Evolutionary conservation across 2,329 filamentous ascomycete species (phyloP), one percentile per base, ranked within the genome.

Genomic region (Neonectria faginata): DNA sequence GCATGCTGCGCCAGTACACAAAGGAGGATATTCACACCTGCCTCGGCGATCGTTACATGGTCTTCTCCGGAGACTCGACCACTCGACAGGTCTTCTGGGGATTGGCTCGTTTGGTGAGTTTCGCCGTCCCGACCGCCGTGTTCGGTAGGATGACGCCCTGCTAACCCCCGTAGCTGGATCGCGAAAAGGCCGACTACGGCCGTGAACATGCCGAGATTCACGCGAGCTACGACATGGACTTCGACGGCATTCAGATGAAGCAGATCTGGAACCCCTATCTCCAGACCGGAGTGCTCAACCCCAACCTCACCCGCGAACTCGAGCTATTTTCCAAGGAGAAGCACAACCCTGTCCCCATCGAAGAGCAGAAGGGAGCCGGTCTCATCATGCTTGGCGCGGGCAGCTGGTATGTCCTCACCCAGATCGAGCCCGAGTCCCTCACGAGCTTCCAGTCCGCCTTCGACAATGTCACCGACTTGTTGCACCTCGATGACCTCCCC

Each of bases 241-340:
- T 80, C 2, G 78, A 79, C 14, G 80, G 79, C n/a, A 79, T 86
- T 2, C 80, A 73, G 29, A 69, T 90, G 27, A 78, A 85, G 51
- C 89, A 89, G 66, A 74, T 89, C 11, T 91, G 87, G 87, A 88
- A 91, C 74, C 88, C 89, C 0, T 89, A 81, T 77, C 78, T 90
- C 25, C 86, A 90, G 73, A 72, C 79, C 7, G 58, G 59, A 25
- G 71, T 77, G 14, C 80, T 54, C 58, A 70, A 65, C 66, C 52
- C 60, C 14, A 57, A 67, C 33, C 61, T 76, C 0, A 68, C 61
- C 3, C 57, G 69, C 14, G 66, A 75, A 47, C 67, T 77, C 20
- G 14, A 71, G 9, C 51, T 67, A n/a, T 69, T 73, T 11, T 60
- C 59, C 31, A 14, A 65, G 7, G 68, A 73, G 27, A 73, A 73